Evolutionary conservation across 2,329 filamentous ascomycete genomes (phyloP), one percentile per base, ranked within the genome.

Genomic region (Trichoderma sp.): DNA sequence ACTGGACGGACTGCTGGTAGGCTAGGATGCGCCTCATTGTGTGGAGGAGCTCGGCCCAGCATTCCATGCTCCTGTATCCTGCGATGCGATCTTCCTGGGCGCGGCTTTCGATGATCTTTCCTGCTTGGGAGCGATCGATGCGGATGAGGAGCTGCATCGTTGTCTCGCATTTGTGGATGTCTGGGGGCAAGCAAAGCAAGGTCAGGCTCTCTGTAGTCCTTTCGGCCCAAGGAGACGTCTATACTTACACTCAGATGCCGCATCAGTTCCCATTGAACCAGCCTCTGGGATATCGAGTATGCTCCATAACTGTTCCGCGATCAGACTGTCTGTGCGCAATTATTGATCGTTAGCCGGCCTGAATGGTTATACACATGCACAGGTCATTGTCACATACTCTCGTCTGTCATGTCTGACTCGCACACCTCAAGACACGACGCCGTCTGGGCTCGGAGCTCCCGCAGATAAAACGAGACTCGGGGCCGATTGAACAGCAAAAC

Each of bases 21-120:
- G 60, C 60, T 7, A 63, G 43, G 24, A 63, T 61, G 7, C 58
- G 58, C 5, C 30, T 44, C 10, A 61, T 52, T 1, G 12, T n/a
- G 34, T 61, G 58, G 12, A 61, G n/a, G 5, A 61, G 9, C 2
- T 45, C 2, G 2, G 58, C n/a, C 58, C 58, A 61, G 48, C 58
- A 52, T 51, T 61, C 58, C 58, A 52, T 52, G 24, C 58, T 61
- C 3, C 1, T 52, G 21, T 21, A 30, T 1, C 58, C 58, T 4
- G 5, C 24, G 1, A 61, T 30, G 17, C 58, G 58, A 12, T 52
- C n/a, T 52, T 34, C 58, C 1, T 44, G 7, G 3, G 58, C 58
- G 17, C 47, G 47, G 1, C 30, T 14, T 7, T 28, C 50, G 12
- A 61, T 52, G 1, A 26, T 7, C 26, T 21, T 15, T 2, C 57